Conservation (phyloP, 106 monocot genomes). For the Acorus calamus region DNA sequence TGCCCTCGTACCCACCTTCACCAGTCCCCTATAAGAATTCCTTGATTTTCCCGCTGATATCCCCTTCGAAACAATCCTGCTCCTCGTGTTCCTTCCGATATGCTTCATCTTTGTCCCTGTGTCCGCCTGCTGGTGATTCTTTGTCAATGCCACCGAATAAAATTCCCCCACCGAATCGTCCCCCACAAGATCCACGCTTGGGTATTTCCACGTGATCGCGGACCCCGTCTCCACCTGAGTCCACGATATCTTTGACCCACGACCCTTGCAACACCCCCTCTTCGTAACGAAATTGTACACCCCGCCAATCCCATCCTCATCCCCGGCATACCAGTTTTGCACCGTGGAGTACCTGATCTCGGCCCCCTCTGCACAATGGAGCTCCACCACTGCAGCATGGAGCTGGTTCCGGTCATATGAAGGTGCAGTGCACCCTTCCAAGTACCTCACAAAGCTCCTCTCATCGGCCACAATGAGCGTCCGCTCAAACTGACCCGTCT, state of each 20-base stretch:
- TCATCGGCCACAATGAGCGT: conserved; percentile 85
- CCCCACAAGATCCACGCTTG: conserved; percentile 78
- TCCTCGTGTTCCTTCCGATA: conserved; percentile 69
- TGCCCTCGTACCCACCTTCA: conserved; percentile 62
- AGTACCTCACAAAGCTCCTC: conserved; percentile 68
- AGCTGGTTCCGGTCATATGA: conserved; percentile 84
- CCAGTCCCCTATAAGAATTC: conserved; percentile 88
- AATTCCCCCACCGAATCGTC: conserved; percentile 82
- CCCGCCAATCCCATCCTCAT: conserved; percentile 73
- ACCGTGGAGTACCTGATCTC: conserved; percentile 95
- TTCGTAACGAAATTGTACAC: conserved; percentile 97
- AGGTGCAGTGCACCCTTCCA: conserved; percentile 95
- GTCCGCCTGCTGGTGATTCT: conserved; percentile 89
- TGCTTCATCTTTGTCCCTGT: conserved; percentile 99
- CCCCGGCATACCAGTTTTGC: conserved; percentile 96
- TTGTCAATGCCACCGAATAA: conserved; percentile 89
- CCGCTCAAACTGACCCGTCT: conserved; percentile 40
- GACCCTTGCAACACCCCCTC: conserved; percentile 70
- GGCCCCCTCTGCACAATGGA: conserved; percentile 66
- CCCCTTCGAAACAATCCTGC: conserved; percentile 86
- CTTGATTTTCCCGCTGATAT: conserved; percentile 94
- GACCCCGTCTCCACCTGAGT: conserved; percentile 98
- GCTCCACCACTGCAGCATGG: conserved; percentile 90
- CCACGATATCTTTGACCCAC: conserved; percentile 85
- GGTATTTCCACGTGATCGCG: conserved; percentile 97